Conservation (phyloP, 495 filamentous ascomycete species). For the Penicillium lividum region DNA sequence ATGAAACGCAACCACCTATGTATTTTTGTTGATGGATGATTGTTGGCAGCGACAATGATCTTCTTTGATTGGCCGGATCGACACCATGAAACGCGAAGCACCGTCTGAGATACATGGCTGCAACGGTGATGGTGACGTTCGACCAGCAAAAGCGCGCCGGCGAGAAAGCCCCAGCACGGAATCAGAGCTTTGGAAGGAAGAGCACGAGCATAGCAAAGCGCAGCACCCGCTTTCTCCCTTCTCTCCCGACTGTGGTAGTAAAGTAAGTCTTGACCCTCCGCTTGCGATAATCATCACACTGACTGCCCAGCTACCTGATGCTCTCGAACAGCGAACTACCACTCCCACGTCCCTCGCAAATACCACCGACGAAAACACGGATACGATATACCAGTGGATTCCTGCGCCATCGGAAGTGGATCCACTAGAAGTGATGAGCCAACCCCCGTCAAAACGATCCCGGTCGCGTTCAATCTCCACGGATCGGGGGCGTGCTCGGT, state of each 20-base stretch:
- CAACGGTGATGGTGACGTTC: constrained; percentile 2
- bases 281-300: constrained; percentile 2
- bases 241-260: constrained; percentile 3
- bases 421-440: constrained; percentile 2
- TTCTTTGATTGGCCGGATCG: constrained; percentile 1
- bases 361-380: constrained; percentile 4
- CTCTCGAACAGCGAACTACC: constrained; percentile 4
- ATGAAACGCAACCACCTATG: not conserved
- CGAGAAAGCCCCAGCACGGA: constrained; percentile 8
- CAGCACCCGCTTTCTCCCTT: constrained; percentile 9
- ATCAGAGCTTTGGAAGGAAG: constrained; percentile 3
- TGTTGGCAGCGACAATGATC: not conserved
- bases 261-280: constrained; percentile 5
- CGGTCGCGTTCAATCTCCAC: too few species aligned
- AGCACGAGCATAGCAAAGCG: constrained; percentile 1
- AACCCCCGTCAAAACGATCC: too few species aligned
- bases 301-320: constrained; percentile 8
- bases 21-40: not conserved
- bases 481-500: too few species aligned
- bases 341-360: constrained; percentile 1
- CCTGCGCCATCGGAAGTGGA: constrained; percentile 9
- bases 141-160: constrained; percentile 9
- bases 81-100: constrained; percentile 11
- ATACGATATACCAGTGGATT: constrained; percentile 11
- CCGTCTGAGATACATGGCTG: constrained; percentile 6